Percentiles rank a stretch among this genome's conserved stretches.
phyloP scores from a whole-genome alignment of 2,329 filamentous ascomycete species.

The Albophoma yamanashiensis region DNA sequence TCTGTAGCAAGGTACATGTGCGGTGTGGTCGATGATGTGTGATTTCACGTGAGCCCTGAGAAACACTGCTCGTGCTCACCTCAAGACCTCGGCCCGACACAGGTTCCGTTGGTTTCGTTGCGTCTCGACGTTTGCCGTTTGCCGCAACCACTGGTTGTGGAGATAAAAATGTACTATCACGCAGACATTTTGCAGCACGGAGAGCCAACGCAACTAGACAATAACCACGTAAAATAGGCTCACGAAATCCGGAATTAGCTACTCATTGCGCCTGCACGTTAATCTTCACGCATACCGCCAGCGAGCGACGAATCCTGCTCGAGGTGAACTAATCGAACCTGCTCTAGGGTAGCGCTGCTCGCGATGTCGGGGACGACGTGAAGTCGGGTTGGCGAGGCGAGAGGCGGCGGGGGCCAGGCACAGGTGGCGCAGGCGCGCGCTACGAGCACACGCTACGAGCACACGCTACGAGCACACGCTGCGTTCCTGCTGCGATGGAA shows the following conservation, averaged over 20 bases:
- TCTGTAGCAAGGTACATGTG: too few relatives aligned
- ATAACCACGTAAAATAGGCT: neutral
- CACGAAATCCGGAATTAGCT: neutral
- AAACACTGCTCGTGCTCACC: too few relatives aligned
- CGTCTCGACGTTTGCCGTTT: neutral
- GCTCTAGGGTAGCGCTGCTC: neutral
- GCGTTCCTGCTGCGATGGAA: neutral
- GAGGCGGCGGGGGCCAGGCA: neutral
- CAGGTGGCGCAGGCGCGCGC: neutral
- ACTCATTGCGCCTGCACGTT: neutral
- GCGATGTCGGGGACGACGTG: neutral
- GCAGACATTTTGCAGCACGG: neutral
- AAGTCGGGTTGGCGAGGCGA: neutral
- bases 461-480: too few relatives aligned
- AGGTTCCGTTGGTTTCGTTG: neutral
- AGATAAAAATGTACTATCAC: neutral
- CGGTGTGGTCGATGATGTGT: too few relatives aligned
- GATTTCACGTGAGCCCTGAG: too few relatives aligned
- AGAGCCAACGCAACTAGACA: neutral
- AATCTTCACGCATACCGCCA: neutral
- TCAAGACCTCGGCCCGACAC: neutral
- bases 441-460: too few relatives aligned
- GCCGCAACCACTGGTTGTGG: neutral
- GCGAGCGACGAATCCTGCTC: neutral
- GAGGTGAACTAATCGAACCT: neutral